Percentiles rank a stretch among this genome's conserved stretches.
Conservation (phyloP, 2,329 filamentous ascomycete species). For the Colletotrichum sp. region DNA sequence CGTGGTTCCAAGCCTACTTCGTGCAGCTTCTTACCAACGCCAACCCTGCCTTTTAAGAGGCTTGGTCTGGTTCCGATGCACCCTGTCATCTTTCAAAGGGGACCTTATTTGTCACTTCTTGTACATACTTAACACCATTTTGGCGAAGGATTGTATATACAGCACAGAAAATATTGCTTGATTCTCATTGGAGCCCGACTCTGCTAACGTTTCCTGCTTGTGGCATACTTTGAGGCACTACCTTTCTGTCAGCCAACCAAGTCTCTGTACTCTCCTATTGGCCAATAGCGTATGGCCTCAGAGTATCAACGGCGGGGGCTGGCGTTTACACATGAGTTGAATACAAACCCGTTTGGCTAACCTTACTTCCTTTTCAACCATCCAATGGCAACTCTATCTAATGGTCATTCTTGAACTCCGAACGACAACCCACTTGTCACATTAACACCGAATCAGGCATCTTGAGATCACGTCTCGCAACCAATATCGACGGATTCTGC, state of each 20-base stretch:
- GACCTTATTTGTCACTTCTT: not conserved
- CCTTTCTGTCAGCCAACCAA: not conserved
- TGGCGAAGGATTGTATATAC: not conserved
- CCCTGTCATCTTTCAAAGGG: not conserved
- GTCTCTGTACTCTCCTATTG: not conserved
- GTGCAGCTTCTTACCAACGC: conserved; percentile 61
- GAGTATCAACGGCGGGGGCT: not conserved
- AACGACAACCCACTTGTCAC: not conserved
- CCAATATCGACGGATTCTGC: not conserved
- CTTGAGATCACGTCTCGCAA: not conserved
- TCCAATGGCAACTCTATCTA: not conserved
- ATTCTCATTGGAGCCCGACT: not conserved
- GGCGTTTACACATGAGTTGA: not conserved
- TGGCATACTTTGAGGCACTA: not conserved
- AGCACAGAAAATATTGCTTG: not conserved
- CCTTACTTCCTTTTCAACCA: not conserved
- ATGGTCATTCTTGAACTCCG: not conserved
- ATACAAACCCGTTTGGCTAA: not conserved
- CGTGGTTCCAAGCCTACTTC: conserved; percentile 70
- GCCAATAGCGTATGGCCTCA: not conserved
- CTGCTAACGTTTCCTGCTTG: not conserved
- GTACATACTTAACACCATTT: not conserved
- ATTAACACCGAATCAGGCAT: not conserved
- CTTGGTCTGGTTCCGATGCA: not conserved
- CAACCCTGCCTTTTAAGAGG: conserved; percentile 50